Conservation (phyloP, 139 green algal species). For the Penium margaritaceum region DNA sequence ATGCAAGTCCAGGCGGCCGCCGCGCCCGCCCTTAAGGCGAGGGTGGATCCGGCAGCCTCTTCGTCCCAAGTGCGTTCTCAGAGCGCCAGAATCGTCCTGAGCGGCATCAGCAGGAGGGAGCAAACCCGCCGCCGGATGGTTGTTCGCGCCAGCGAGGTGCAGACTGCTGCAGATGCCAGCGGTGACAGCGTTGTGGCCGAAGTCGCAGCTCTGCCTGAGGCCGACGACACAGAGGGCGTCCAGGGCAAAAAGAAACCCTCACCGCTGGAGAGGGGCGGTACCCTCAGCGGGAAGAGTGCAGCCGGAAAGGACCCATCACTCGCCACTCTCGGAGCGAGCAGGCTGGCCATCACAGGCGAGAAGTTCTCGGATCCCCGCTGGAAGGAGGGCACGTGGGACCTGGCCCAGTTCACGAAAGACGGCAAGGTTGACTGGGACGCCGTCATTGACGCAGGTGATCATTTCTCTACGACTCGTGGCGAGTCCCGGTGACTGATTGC, state of each 20-base stretch:
- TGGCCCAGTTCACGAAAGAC: conserved; percentile 46
- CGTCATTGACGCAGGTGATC: conserved; percentile 49
- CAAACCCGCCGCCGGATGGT: too few relatives aligned
- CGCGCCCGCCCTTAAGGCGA: too few relatives aligned
- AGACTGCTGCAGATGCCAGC: conserved; percentile 21
- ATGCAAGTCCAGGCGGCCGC: too few relatives aligned
- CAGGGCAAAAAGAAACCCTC: conserved; percentile 29
- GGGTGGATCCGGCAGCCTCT: too few relatives aligned
- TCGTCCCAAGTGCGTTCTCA: too few relatives aligned
- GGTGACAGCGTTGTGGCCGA: conserved; percentile 35
- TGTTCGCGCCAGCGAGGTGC: too few relatives aligned
- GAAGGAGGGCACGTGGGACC: conserved; percentile 48
- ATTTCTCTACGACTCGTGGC: too few relatives aligned
- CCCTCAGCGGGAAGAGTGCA: conserved; percentile 15
- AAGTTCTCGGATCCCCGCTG: conserved; percentile 44
- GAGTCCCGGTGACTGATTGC: too few relatives aligned
- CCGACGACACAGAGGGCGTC: conserved; percentile 29
- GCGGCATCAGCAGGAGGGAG: too few relatives aligned
- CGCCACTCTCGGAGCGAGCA: conserved; percentile 11
- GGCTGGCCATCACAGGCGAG: background rate
- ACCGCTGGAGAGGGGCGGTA: conserved; percentile 35
- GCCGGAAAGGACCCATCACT: conserved; percentile 31
- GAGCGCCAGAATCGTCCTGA: too few relatives aligned
- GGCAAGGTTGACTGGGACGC: conserved; percentile 49
- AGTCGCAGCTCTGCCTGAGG: conserved; percentile 29